These are phyloP conservation scores for Parastagonospora nodorum DNA, from an alignment of 2,329 filamentous ascomycete species.

Conservation along the genomic window DNA sequence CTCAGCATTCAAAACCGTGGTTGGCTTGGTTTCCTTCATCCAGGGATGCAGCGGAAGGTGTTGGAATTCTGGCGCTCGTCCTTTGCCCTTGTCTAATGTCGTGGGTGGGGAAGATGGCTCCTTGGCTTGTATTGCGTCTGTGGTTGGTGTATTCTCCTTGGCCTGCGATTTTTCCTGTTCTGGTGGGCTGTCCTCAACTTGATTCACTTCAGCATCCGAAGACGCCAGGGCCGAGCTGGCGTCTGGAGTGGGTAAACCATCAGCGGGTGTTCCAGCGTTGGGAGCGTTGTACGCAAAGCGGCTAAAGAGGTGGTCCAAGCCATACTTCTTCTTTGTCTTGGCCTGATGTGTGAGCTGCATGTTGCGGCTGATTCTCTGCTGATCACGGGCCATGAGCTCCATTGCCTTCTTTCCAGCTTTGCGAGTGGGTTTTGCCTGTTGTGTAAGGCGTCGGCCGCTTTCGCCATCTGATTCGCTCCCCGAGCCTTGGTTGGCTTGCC, in stretches of 20 bases:
- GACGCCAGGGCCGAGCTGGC: constrained; percentile 58
- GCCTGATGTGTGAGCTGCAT: constrained; percentile 91
- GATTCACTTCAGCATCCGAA: constrained; percentile 63
- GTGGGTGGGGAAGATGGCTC: constrained; percentile 13
- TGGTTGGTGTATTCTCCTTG: constrained; percentile 1
- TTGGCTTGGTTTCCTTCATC: constrained; percentile 15
- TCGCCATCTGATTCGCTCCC: constrained; percentile 62
- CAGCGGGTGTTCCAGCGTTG: constrained; percentile 9
- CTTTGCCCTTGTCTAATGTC: constrained; percentile 64
- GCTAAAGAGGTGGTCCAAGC: constrained; percentile 80
- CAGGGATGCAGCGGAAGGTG: constrained; percentile 38
- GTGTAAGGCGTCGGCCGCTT: constrained; percentile 60
- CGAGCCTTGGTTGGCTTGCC: constrained; percentile 51
- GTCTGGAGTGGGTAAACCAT: constrained; percentile 32
- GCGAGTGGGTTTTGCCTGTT: constrained; percentile 70
- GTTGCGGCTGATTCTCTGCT: constrained; percentile 85
- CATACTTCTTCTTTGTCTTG: constrained; percentile 85
- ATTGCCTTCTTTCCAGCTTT: constrained; percentile 94
- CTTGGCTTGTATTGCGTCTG: constrained; percentile 2
- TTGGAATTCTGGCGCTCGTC: constrained; percentile 55
- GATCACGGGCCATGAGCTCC: constrained; percentile 94
- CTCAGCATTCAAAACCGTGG: constrained; percentile 18
- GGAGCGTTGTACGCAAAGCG: constrained; percentile 74
- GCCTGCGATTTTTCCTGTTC: constrained; percentile 15
- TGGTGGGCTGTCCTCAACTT: constrained; percentile 48